Evolutionary conservation across 1,284 basidiomycete genomes (phyloP).

Genomic region (Microbotryum violaceum): DNA sequence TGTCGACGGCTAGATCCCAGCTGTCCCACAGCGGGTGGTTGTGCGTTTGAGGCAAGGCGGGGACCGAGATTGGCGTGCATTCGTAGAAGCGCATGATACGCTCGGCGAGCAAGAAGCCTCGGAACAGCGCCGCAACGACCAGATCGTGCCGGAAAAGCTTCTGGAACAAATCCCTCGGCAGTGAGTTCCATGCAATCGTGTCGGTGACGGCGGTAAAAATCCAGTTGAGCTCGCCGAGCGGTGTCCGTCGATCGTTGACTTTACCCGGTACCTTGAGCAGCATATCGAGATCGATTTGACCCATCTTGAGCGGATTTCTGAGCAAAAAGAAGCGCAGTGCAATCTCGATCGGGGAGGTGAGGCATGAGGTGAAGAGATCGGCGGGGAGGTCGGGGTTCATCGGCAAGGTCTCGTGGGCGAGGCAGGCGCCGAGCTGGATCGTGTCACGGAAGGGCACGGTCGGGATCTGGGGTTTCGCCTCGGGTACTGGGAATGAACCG

Average conservation of each 20-base stretch:
- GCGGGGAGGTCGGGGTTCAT: slow-evolving; percentile 95
- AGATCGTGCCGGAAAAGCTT: slow-evolving; percentile 91
- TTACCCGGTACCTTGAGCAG: slow-evolving; percentile 93
- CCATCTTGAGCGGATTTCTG: slow-evolving; percentile 60
- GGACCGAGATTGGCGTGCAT: slow-evolving; percentile 91
- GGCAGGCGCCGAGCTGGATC: slow-evolving; percentile 91
- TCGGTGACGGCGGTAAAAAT: slow-evolving; percentile 99
- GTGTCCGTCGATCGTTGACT: slow-evolving; percentile 89
- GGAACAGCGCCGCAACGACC: slow-evolving; percentile 89
- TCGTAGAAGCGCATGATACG: slow-evolving; percentile 98
- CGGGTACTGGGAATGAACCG: slow-evolving; percentile 13
- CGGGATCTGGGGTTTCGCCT: slow-evolving; percentile 44
- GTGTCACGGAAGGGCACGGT: slow-evolving; percentile 70
- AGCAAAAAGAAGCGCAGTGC: slow-evolving; percentile 90
- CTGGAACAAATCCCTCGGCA: slow-evolving; percentile 87
- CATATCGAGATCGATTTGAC: slow-evolving; percentile 62
- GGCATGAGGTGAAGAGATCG: slow-evolving; percentile 93
- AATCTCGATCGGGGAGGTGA: slow-evolving; percentile 97
- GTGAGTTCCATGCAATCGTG: slow-evolving; percentile 97
- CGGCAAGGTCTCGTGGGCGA: slow-evolving; percentile 81
- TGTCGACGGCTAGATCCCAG: slow-evolving; percentile 96
- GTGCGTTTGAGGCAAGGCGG: slow-evolving; percentile 84
- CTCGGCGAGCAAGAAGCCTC: slow-evolving; percentile 94
- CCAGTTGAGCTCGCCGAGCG: slow-evolving; percentile 96
- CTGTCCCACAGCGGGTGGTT: slow-evolving; percentile 93